Base-by-base conservation (phyloP, 352 stramenopile species). In the Phytopythium litorale region DNA sequence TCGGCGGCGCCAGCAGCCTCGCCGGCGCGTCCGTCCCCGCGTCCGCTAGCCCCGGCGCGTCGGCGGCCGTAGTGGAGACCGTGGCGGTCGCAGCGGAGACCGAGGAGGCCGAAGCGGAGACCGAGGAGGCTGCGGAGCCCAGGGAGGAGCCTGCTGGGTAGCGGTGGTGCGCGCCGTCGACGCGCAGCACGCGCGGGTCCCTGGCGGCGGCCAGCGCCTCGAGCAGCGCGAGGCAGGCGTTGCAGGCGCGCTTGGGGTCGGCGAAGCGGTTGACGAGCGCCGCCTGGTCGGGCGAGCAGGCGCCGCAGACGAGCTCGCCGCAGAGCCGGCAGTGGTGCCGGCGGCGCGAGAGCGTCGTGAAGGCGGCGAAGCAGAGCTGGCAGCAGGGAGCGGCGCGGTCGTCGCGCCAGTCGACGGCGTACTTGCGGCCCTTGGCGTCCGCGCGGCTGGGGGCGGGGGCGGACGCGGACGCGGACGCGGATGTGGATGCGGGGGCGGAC, bases 321-420 rank as follows among this genome's bases (percentile, higher is more conserved):
- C 85, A 94, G 23, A 92, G 70, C 51, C 86, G 81, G 62, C 86
- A 94, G 58, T 94, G 86, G 66, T 92, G 84, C 11, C 84, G 84
- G 2, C 86, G 83, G 3, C 80, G 78, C 43, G 81, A 82, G 37
- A 91, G 73, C 60, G 82, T 90, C 23, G 80, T 87, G 66, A 92
- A 92, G 63, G 82, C 78, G 49, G 76, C 67, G 65, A 79, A 85
- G 59, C 83, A 92, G 46, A 90, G 68, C 65, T 87, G 78, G 60
- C 83, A 92, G 59, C 82, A 85, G 46, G 62, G 33, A 35, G 67
- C 80, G 21, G 87, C 80, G 56, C 81, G 63, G 63, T 92, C 83
- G 19, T 73, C 61, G 53, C 73, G 78, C 83, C 83, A 92, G 32
- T 76, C 69, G 43, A 92, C 83, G 62, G 87, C 80, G 65, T 92